Conservation (phyloP, 805 yeast genomes). For the Grigorovia yakushimaensis region DNA sequence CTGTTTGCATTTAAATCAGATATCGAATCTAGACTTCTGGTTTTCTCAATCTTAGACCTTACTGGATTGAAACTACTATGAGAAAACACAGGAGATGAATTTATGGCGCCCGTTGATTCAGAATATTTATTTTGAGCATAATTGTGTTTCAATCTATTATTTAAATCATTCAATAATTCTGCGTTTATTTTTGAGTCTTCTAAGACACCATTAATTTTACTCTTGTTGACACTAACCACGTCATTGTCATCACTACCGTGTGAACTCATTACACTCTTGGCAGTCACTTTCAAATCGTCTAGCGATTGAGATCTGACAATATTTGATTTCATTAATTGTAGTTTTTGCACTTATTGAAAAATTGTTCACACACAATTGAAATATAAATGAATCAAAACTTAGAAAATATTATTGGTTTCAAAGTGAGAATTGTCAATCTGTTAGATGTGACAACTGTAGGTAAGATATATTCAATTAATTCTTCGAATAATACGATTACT, state of each 20-base stretch:
- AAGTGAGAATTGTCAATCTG: slow-evolving; percentile 52
- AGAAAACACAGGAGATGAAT: not conserved
- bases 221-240: not conserved
- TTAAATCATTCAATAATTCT: not conserved
- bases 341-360: not conserved
- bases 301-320: not conserved
- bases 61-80: not conserved
- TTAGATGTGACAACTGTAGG: slow-evolving; percentile 54
- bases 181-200: not conserved
- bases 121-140: not conserved
- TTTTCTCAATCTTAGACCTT: not conserved
- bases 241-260: not conserved
- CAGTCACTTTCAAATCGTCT: not conserved
- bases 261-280: not conserved
- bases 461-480: slow-evolving; percentile 49
- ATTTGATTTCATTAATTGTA: not conserved
- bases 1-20: not conserved
- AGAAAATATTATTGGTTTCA: slow-evolving; percentile 27
- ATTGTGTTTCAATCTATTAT: not conserved
- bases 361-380: not conserved
- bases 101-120: not conserved
- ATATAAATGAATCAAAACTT: slow-evolving; percentile 21
- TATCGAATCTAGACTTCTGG: not conserved
- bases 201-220: not conserved
- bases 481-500: slow-evolving; percentile 32